Percentiles rank a stretch among this genome's conserved stretches.
Evolutionary conservation across 331 rosid species (phyloP).

Genomic region (Malus hybrid): DNA sequence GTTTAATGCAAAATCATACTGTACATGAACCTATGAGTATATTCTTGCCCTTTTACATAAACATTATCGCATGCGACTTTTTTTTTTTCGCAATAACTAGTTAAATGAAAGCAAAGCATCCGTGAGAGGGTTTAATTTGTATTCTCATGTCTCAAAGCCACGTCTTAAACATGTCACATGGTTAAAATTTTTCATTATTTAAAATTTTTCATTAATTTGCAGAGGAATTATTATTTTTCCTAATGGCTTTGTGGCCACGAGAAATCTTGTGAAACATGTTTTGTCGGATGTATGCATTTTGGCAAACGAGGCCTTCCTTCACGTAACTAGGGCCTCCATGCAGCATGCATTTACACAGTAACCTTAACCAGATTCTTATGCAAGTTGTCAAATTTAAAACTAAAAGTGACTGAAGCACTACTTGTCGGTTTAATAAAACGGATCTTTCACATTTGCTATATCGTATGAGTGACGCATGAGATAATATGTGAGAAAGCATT

Average conservation of each 20-base stretch:
- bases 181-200: neutral
- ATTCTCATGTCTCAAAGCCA: neutral
- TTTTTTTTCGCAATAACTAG: too few relatives aligned
- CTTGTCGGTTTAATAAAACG: neutral
- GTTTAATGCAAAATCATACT: too few relatives aligned
- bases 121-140: neutral
- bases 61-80: too few relatives aligned
- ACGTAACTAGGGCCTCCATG: neutral
- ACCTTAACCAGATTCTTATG: neutral
- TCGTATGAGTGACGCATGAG: neutral
- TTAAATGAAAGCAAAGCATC: neutral
- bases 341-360: neutral
- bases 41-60: too few relatives aligned
- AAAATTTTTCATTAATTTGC: too few relatives aligned
- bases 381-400: neutral
- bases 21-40: too few relatives aligned
- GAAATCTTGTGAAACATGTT: neutral
- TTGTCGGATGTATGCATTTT: neutral
- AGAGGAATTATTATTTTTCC: neutral
- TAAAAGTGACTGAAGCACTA: neutral
- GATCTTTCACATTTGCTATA: neutral
- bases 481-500: neutral
- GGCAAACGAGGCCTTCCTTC: neutral
- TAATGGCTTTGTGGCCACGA: neutral
- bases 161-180: too few relatives aligned